These are phyloP conservation scores for Myxozyma mucilagina DNA, from an alignment of 805 yeast genomes.

Conservation along the genomic window DNA sequence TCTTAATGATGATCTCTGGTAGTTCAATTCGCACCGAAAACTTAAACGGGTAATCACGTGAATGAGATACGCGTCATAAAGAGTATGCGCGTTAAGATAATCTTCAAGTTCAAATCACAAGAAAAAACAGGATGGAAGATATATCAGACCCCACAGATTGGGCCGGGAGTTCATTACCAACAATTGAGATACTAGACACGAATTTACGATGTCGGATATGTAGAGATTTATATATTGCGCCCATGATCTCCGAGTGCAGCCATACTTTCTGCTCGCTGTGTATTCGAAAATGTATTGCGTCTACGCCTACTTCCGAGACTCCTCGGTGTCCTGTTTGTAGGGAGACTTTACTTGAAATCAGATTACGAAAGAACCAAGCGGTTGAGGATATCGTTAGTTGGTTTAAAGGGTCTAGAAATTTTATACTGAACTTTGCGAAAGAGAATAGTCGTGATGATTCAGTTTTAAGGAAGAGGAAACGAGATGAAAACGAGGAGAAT, in stretches of 20 bases:
- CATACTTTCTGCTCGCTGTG: constrained; percentile 90
- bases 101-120: neutral
- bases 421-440: constrained; percentile 6
- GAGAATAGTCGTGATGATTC: neutral
- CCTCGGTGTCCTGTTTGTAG: constrained; percentile 78
- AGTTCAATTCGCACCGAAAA: no score
- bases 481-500: neutral
- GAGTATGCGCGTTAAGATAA: neutral
- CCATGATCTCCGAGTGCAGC: constrained; percentile 83
- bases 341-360: constrained; percentile 66
- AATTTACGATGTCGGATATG: constrained; percentile 82
- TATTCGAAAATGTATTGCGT: constrained; percentile 67
- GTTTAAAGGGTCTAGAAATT: constrained; percentile 40
- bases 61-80: neutral
- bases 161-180: constrained; percentile 55
- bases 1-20: no score
- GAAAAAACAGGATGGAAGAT: neutral
- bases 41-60: no score
- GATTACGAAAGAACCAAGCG: constrained; percentile 62
- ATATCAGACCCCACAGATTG: constrained; percentile 73
- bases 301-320: constrained; percentile 38
- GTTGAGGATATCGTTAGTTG: constrained; percentile 71
- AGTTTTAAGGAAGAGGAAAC: neutral
- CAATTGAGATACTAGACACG: constrained; percentile 62
- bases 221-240: constrained; percentile 75